Conservation (phyloP, 1,284 basidiomycete species). For the Cutaneotrichosporon cavernicola region DNA sequence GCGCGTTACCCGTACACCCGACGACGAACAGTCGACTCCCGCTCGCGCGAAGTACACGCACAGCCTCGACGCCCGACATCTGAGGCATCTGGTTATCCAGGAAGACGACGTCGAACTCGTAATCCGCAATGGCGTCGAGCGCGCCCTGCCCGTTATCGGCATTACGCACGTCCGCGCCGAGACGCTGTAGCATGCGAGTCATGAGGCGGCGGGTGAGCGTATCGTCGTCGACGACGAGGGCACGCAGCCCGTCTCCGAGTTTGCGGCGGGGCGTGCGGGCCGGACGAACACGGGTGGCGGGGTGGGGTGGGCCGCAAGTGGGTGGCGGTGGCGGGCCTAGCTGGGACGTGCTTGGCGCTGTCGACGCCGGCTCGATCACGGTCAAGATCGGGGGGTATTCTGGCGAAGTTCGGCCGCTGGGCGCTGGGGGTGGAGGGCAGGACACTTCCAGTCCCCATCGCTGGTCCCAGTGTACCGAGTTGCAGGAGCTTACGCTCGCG, state of each 20-base stretch:
- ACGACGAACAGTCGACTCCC: conserved; percentile 72
- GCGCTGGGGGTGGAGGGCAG: background rate
- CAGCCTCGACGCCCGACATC: conserved; percentile 72
- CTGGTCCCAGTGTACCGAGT: background rate
- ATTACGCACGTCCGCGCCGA: conserved; percentile 72
- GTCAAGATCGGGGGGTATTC: background rate
- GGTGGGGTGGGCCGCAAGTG: too few species aligned
- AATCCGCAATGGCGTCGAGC: conserved; percentile 63
- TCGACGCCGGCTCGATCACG: background rate
- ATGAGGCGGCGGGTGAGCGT: conserved; percentile 75
- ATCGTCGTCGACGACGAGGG: conserved; percentile 41
- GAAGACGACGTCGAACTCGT: conserved; percentile 20
- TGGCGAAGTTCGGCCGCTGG: background rate
- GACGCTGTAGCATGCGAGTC: conserved; percentile 71
- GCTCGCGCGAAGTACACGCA: conserved; percentile 64
- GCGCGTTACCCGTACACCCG: conserved; percentile 64
- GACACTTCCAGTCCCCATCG: background rate
- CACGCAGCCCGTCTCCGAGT: conserved; percentile 25
- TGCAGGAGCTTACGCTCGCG: background rate
- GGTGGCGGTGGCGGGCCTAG: too few species aligned
- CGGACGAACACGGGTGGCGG: background rate
- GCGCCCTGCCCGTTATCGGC: conserved; percentile 87
- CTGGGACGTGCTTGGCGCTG: too few species aligned
- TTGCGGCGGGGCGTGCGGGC: background rate
- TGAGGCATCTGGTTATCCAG: conserved; percentile 59